These are phyloP conservation scores for Bruguiera hainesii DNA, from an alignment of 441 rosid genomes.

Conservation along the genomic window DNA sequence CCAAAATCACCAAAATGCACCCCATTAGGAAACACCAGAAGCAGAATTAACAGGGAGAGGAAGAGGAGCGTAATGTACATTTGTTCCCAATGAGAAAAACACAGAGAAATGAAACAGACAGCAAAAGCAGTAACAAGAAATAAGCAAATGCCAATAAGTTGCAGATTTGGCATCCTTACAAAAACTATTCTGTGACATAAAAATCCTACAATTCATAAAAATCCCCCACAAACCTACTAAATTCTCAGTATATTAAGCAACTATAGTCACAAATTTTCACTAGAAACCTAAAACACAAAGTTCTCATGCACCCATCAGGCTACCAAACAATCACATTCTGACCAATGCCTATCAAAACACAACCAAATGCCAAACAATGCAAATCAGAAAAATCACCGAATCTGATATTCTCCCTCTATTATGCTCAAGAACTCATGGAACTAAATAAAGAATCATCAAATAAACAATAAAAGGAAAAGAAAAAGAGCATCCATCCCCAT, in stretches of 20 bases:
- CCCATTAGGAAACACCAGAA: not conserved
- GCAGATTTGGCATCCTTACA: slow-evolving; percentile 5
- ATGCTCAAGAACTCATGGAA: not conserved
- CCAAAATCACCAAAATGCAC: not conserved
- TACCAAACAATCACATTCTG: slow-evolving; percentile 1
- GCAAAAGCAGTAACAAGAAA: not conserved
- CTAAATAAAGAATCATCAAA: not conserved
- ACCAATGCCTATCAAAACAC: not conserved
- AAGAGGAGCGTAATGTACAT: not conserved
- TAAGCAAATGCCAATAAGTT: not conserved
- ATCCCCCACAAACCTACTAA: slow-evolving; percentile 5
- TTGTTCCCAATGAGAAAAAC: not conserved
- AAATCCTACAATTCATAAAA: not conserved
- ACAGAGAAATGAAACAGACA: not conserved
- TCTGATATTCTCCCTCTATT: not conserved
- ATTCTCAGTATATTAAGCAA: slow-evolving; percentile 7
- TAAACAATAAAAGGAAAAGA: not conserved
- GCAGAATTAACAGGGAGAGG: not conserved
- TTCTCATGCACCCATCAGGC: not conserved
- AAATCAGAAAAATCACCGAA: slow-evolving; percentile 5
- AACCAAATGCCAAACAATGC: not conserved
- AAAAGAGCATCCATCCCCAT: not conserved
- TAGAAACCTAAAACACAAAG: not conserved
- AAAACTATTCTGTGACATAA: slow-evolving; percentile 1
- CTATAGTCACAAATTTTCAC: slow-evolving; percentile 6